Base-by-base conservation (phyloP, 1,139 yeast species). In the Spathaspora sp. region DNA sequence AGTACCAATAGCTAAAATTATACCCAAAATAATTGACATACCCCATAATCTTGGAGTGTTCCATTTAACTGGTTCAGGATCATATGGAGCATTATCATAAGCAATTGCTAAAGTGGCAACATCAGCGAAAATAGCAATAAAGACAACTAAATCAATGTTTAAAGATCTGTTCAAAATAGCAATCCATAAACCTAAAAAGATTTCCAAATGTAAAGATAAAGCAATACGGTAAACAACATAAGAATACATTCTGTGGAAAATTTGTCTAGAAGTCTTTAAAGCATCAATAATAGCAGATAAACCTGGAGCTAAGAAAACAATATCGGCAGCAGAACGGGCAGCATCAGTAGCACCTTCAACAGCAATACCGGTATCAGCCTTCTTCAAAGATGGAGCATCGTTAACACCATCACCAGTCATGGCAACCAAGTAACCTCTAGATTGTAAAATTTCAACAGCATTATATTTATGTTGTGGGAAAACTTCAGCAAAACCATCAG, bases 401-500 rank as follows among this genome's bases (percentile, higher is more conserved):
- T 89, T 89, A 70, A 89, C 96, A 84, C 96, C 96, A 72, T 89
- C 96, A 86, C 96, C 96, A 80, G 96, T 89, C 96, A 89, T 89
- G 73, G 96, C 96, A 78, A 88, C 95, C 76, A 89, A 82, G 84
- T 86, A 87, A 76, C 96, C 96, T 81, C 96, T 82, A 67, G 84
- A 80, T 78, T 87, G 95, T 70, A 87, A 80, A 63, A 86, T 86
- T 75, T 86, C 95, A 72, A 88, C 95, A 59, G 90, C 96, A 63
- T 86, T 87, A 78, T 86, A 89, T 77, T 89, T 89, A 78, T 89
- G 96, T 80, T 89, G 95, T 64, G 96, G 96, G 93, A 89, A 89
- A 71, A 88, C 96, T 77, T 89, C 96, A 73, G 96, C 96, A 68
- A 89, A 89, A 82, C 96, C 96, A 78, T 89, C 96, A 58, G 96